Evolutionary conservation across 768 basidiomycete species (phyloP).

Genomic region (Leccinum fibrillosum): DNA sequence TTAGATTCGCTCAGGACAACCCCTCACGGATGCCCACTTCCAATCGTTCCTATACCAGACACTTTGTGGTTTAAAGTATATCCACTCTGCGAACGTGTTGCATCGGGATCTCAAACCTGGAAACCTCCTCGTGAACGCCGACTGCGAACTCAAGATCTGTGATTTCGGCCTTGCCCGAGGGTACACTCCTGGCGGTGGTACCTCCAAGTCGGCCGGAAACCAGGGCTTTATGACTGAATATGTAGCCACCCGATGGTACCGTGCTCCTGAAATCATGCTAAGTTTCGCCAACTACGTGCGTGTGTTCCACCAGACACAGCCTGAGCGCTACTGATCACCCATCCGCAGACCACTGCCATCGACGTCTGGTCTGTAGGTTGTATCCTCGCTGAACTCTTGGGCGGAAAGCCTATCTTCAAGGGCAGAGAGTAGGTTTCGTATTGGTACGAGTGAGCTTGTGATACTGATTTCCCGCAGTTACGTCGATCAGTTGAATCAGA

Average conservation of each 20-base stretch:
- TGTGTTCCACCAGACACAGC: conserved; percentile 2
- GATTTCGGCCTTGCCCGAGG: conserved; percentile 97
- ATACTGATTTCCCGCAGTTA: conserved; percentile 51
- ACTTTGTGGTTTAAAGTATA: conserved; percentile 96
- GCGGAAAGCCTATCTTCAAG: conserved; percentile 95
- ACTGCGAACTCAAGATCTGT: conserved; percentile 98
- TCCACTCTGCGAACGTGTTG: conserved; percentile 96
- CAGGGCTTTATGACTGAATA: conserved; percentile 99
- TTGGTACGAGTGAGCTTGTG: not conserved
- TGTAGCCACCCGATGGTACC: conserved; percentile 98
- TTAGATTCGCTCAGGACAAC: conserved; percentile 83
- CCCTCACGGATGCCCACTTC: conserved; percentile 87
- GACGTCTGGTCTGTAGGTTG: conserved; percentile 98
- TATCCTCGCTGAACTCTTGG: conserved; percentile 88
- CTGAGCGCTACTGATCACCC: conserved; percentile 13
- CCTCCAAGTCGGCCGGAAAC: conserved; percentile 68
- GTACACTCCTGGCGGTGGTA: conserved; percentile 81
- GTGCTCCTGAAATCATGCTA: conserved; percentile 98
- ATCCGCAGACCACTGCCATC: conserved; percentile 75
- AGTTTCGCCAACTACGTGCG: conserved; percentile 93
- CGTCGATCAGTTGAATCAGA: conserved; percentile 98
- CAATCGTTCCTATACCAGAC: conserved; percentile 98
- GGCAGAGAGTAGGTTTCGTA: conserved; percentile 78
- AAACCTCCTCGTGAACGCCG: conserved; percentile 94
- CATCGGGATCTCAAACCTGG: conserved; percentile 96